Base-by-base conservation (phyloP, 1,284 basidiomycete genomes). In the Farysia itapuensis region DNA sequence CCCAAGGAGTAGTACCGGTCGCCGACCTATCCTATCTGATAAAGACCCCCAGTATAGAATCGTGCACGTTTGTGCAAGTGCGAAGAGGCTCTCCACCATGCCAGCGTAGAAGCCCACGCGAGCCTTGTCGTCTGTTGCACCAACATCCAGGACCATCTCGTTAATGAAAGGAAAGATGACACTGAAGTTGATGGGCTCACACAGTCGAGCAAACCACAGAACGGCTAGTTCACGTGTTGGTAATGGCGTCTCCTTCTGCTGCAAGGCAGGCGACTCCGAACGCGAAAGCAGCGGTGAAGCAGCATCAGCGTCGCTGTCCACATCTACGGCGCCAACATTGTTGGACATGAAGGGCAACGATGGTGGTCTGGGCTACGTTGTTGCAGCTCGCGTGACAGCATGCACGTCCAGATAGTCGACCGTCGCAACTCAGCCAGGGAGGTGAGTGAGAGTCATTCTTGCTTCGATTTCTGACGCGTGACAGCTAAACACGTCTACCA, bases 101-200 rank as follows among this genome's bases (percentile, higher is more conserved):
- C 84, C 85, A 35, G 82, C 84, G 65, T 84, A 87, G 63, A 84
- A 63, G 4, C 67, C 67, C 19, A 70, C 37, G 12, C 33, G 12
- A 1, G 45, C 41, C 11, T 16, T 35, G 5, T 46, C 39, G 25
- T 32, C 26, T 12, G 46, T 31, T 5, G 57, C 40, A 23, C 35
- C 19, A 18, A 48, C 39, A 9, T 50, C 36, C 31, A 19, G 29
- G 4, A 67, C 59, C 60, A 84, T 82, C 79, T 85, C 81, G 9
- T 83, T 83, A 31, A 83, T 79, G 69, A 83, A 85, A 0, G 87
- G 88, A 41, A 84, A 84, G 51, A 89, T 88, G 60, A 88, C 84
- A 57, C 85, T 83, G n/a, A 83, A 84, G 39, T 81, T 80, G 29
- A 85, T 69, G 7, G 85, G 63, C 29, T 79, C 77, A 13, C 68